Percentiles rank a stretch among this genome's conserved stretches.
phyloP scores from a whole-genome alignment of 352 stramenopile genomes.

The Pseudoperonospora humuli region DNA sequence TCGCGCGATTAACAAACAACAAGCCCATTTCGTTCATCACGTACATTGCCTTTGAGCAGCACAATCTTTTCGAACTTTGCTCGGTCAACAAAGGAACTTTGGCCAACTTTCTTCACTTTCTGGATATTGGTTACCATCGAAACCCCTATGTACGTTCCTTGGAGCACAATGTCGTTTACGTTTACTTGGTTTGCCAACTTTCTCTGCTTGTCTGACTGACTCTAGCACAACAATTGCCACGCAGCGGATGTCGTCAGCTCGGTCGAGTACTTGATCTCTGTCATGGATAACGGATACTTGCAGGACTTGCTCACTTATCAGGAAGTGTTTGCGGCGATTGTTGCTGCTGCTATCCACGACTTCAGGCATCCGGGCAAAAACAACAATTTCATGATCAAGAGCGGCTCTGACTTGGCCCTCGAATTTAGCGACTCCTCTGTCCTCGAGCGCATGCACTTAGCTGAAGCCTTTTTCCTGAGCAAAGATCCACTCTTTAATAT shows the following conservation, averaged over 20 bases:
- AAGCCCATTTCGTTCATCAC: slow-evolving; percentile 77
- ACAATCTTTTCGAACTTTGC: slow-evolving; percentile 72
- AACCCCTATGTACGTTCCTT: slow-evolving; percentile 73
- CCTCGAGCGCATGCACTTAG: slow-evolving; percentile 80
- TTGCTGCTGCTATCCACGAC: slow-evolving; percentile 79
- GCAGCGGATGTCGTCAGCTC: slow-evolving; percentile 75
- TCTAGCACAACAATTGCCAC: slow-evolving; percentile 82
- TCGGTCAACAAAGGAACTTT: slow-evolving; percentile 66
- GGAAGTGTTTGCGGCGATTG: slow-evolving; percentile 71
- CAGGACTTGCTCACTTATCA: slow-evolving; percentile 73
- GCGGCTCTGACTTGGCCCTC: slow-evolving; percentile 57
- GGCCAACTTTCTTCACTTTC: no score
- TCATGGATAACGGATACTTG: slow-evolving; percentile 75
- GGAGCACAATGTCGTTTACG: no score
- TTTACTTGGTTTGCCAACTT: no score
- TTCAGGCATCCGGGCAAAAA: slow-evolving; percentile 79
- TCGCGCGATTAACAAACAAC: slow-evolving; percentile 55
- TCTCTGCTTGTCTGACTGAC: no score
- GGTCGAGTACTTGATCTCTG: slow-evolving; percentile 73
- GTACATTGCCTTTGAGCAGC: slow-evolving; percentile 77
- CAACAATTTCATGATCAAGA: slow-evolving; percentile 84
- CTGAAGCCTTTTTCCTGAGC: slow-evolving; percentile 70
- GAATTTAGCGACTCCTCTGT: slow-evolving; percentile 80
- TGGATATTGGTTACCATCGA: slow-evolving; percentile 79
- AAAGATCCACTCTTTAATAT: slow-evolving; percentile 59